Evolutionary conservation across 306 rosid species (phyloP), one percentile per base, ranked within the genome.

Genomic region (Senna siamea): DNA sequence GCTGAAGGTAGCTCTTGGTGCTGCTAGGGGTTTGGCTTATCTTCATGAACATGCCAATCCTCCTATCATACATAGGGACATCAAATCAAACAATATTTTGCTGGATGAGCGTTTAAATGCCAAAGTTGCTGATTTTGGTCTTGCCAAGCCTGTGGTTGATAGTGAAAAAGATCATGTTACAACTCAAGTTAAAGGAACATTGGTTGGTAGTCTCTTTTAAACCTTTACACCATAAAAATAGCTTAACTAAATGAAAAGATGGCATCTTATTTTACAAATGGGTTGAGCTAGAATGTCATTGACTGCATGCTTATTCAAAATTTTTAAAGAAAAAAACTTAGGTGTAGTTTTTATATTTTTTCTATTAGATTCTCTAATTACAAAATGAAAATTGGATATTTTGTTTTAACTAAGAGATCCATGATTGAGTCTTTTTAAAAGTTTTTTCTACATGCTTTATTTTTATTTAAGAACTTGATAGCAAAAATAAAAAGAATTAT

Each of bases 81-180:
- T 88, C 51, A 90, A 88, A 64, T 84, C 96, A 46, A 80, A 44
- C 80, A 90, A 90, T 70, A 87, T 90, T 68, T 71, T 90, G 8
- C 69, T 88, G 70, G 93, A 88, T 52, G 82, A 83, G 15, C 52
- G 3, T 38, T 64, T 85, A 9, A 79, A 53, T 41, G 91, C 88
- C 37, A 90, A 88, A 81, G 91, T 88, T 52, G 74, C 89, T 14
- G 96, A 90, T 69, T 90, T 90, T 76, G 96, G 96, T 30, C 86
- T 88, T 68, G 86, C 86, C 43, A 90, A 88, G 79, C 80, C 73
- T 7, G 73, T 83, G 78, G 66, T 50, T 66, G 86, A 86, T 64
- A 14, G 30, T 64, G 83, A 64, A 19, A 83, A 61, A 62, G 87
- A 75, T 73, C 81, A 90, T 51, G 50, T 86, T 18, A 67, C 84